These are phyloP conservation scores for Paracoccidioides brasiliensis DNA, from an alignment of 2,329 filamentous ascomycete genomes.

Conservation along the genomic window DNA sequence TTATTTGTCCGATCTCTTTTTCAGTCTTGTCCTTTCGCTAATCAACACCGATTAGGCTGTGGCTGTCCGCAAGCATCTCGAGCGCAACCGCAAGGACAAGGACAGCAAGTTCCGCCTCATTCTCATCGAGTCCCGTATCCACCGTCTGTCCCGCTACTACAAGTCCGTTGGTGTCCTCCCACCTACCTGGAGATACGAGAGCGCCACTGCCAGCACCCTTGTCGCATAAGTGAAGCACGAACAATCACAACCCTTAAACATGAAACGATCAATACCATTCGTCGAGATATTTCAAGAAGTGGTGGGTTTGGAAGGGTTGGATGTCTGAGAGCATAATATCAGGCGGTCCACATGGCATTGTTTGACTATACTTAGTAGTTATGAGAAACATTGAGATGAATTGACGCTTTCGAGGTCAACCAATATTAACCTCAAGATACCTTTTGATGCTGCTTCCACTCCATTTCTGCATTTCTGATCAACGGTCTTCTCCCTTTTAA, in stretches of 20 bases:
- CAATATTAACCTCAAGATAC: not conserved
- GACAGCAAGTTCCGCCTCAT: constrained; percentile 99
- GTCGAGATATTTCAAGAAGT: not conserved
- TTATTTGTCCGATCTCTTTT: not conserved
- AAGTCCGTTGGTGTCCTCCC: constrained; percentile 77
- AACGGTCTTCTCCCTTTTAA: too few species aligned
- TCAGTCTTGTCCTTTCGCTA: not conserved
- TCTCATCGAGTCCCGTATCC: constrained; percentile 99
- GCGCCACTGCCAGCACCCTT: constrained; percentile 84
- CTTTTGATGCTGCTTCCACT: not conserved
- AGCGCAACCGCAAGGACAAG: constrained; percentile 99
- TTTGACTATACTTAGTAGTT: not conserved
- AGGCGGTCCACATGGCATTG: not conserved
- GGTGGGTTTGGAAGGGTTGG: not conserved
- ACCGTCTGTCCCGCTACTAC: constrained; percentile 99
- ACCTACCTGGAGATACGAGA: constrained; percentile 99
- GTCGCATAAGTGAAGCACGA: constrained; percentile 55
- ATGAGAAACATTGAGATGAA: not conserved
- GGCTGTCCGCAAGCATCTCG: constrained; percentile 98
- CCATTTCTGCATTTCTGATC: not conserved
- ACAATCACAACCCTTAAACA: not conserved
- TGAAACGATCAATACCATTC: not conserved
- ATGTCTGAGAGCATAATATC: not conserved
- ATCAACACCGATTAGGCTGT: constrained; percentile 51
- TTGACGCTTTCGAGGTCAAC: not conserved